A percentile compares a stretch with the other conserved stretches of the same genome.
Conservation (phyloP, 2,329 filamentous ascomycete species). For the Diaporthe citrichinensis region DNA sequence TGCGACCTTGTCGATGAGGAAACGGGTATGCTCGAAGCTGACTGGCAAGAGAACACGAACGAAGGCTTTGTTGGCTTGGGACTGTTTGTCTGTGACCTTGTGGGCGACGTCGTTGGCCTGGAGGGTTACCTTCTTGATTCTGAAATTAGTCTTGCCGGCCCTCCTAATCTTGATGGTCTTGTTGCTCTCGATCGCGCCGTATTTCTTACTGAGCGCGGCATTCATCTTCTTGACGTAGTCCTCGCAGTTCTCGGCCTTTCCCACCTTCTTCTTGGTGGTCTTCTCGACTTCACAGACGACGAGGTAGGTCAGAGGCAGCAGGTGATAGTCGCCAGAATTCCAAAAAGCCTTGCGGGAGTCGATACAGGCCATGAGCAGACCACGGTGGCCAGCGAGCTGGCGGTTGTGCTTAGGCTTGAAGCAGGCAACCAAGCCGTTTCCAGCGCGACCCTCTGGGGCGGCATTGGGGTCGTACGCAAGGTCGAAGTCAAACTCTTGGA, state of each 20-base stretch:
- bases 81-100: background rate
- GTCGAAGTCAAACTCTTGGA: constrained; percentile 4
- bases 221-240: background rate
- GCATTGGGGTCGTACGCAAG: background rate
- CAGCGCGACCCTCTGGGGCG: background rate
- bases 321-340: background rate
- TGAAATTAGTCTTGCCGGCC: background rate
- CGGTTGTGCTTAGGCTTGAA: background rate
- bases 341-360: background rate
- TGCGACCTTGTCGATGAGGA: background rate
- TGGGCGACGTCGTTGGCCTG: background rate
- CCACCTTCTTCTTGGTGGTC: background rate
- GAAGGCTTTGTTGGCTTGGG: background rate
- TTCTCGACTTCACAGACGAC: background rate
- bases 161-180: background rate
- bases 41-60: background rate
- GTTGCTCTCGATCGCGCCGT: too few relatives aligned
- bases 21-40: background rate
- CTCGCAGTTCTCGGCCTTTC: background rate
- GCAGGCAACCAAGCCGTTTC: background rate
- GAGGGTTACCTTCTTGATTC: too few relatives aligned
- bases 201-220: fast-evolving
- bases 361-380: background rate
- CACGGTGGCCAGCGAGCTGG: background rate
- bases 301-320: background rate